Conservation (phyloP, 345 rosid species). For the Cardamine resedifolia region DNA sequence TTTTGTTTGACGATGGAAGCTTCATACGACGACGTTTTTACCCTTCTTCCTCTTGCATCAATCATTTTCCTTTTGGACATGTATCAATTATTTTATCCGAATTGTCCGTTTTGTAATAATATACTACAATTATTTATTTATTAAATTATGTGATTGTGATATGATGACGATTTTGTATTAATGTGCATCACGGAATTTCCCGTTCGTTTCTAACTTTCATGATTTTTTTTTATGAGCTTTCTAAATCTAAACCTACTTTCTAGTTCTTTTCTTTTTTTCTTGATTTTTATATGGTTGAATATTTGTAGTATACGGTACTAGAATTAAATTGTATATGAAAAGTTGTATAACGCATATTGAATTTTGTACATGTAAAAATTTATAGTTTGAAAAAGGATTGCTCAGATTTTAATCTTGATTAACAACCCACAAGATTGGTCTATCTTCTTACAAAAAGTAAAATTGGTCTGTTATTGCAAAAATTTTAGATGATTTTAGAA, state of each 20-base stretch:
- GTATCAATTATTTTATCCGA: constrained; percentile 22
- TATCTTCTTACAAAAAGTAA: too few species aligned
- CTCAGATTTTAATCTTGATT: background rate
- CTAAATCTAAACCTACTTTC: constrained; percentile 16
- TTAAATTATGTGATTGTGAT: background rate
- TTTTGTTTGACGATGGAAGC: background rate
- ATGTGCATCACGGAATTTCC: constrained; percentile 29
- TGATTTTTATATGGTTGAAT: background rate
- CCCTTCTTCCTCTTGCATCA: background rate
- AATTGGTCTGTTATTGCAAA: background rate
- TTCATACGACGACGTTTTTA: constrained; percentile 30
- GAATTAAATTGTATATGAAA: background rate
- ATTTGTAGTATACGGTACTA: background rate
- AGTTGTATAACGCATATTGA: background rate
- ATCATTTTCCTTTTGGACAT: constrained; percentile 24
- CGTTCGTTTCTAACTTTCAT: constrained; percentile 29
- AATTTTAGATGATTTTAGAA: background rate
- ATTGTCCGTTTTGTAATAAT: constrained; percentile 12
- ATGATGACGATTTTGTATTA: constrained; percentile 7
- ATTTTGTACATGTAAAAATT: background rate
- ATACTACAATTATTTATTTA: background rate
- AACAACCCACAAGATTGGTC: background rate
- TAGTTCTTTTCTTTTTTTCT: too few species aligned
- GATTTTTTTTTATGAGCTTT: constrained; percentile 5
- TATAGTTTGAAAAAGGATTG: background rate